These are phyloP conservation scores for Candida vaughaniae DNA, from an alignment of 805 yeast genomes.

Conservation along the genomic window DNA sequence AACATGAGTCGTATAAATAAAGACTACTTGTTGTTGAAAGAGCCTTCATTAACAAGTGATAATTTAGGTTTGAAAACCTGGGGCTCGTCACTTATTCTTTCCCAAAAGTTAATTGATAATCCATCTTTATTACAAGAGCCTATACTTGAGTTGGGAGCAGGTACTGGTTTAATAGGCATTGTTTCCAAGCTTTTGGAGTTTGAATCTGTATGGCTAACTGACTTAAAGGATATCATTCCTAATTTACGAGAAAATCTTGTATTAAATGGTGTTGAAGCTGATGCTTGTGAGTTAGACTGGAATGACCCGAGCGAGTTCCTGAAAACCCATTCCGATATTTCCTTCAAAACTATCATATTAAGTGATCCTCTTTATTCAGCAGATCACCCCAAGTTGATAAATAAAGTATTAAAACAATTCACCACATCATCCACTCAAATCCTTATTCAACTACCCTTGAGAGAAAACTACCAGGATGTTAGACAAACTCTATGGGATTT, in stretches of 20 bases:
- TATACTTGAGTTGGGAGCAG: slow-evolving; percentile 84
- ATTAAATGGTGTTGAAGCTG: slow-evolving; percentile 41
- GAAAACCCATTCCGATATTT: slow-evolving; percentile 22
- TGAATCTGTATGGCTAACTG: slow-evolving; percentile 56
- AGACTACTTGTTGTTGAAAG: slow-evolving; percentile 47
- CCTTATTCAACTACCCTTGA: slow-evolving; percentile 71
- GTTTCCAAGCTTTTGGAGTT: slow-evolving; percentile 55
- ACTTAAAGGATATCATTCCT: slow-evolving; percentile 71
- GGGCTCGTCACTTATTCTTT: slow-evolving; percentile 83
- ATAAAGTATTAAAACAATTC: slow-evolving; percentile 54
- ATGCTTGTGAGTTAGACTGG: slow-evolving; percentile 75
- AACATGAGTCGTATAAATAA: slow-evolving; percentile 25
- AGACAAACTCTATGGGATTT: slow-evolving; percentile 60
- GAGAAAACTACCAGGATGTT: slow-evolving; percentile 65
- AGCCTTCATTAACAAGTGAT: slow-evolving; percentile 86
- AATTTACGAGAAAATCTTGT: slow-evolving; percentile 62
- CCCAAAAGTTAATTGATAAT: slow-evolving; percentile 48
- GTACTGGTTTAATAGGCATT: slow-evolving; percentile 91
- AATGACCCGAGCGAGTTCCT: slow-evolving; percentile 48
- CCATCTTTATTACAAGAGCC: slow-evolving; percentile 20
- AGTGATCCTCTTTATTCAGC: slow-evolving; percentile 90
- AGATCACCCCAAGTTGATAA: slow-evolving; percentile 75
- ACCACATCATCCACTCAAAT: slow-evolving; percentile 44
- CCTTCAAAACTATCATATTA: slow-evolving; percentile 61
- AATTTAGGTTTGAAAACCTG: slow-evolving; percentile 91